These are phyloP conservation scores for Cystoderma amianthinum DNA, from an alignment of 768 basidiomycete genomes.

Conservation along the genomic window DNA sequence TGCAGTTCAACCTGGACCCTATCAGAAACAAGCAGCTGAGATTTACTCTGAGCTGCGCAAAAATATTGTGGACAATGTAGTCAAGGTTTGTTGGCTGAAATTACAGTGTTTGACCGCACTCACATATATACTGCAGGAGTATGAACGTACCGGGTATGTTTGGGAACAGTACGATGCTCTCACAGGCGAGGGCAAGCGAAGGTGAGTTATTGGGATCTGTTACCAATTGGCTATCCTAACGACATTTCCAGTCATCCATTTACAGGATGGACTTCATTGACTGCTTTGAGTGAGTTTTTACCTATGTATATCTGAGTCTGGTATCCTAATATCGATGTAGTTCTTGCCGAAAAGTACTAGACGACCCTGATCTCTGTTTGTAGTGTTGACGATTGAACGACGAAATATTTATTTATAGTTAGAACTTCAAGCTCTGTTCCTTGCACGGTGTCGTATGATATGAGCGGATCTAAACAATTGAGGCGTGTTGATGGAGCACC, in stretches of 20 bases:
- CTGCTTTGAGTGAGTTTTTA: conserved; percentile 70
- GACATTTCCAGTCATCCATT: conserved; percentile 71
- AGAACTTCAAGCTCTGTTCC: no score
- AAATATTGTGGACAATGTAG: conserved; percentile 84
- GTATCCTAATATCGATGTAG: conserved; percentile 7
- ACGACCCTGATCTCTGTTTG: not conserved
- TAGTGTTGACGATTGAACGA: no score
- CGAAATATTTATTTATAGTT: no score
- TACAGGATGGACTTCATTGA: conserved; percentile 93
- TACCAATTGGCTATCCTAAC: conserved; percentile 4
- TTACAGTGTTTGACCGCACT: not conserved
- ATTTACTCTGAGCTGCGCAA: conserved; percentile 77
- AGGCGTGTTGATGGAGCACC: no score
- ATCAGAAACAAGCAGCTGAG: conserved; percentile 63
- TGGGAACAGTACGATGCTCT: conserved; percentile 95
- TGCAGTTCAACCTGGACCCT: conserved; percentile 70
- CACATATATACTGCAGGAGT: conserved; percentile 52
- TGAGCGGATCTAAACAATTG: no score
- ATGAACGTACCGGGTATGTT: conserved; percentile 86
- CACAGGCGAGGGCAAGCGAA: conserved; percentile 80
- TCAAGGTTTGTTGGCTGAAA: conserved; percentile 26
- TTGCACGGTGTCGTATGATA: no score
- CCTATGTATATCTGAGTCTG: not conserved
- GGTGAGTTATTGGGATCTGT: conserved; percentile 36
- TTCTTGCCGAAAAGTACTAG: conserved; percentile 27